Base-by-base conservation (phyloP, 2,329 filamentous ascomycete species). In the Tolypocladium album region DNA sequence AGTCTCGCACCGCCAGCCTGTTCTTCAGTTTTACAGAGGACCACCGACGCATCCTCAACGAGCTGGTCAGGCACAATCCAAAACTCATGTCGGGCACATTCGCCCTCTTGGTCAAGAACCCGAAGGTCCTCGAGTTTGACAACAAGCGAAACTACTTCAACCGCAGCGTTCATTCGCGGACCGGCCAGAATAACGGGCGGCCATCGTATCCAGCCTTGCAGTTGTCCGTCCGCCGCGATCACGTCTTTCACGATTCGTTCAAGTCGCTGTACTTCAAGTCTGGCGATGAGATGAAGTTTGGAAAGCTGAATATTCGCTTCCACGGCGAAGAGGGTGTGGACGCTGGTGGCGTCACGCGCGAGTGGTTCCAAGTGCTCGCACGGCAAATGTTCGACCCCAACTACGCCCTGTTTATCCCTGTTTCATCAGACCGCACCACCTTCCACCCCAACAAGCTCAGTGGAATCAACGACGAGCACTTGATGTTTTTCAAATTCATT, bases 71-170 rank as follows among this genome's bases (percentile, higher is more conserved):
- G 64, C 91, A 96, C 70, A 97, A 96, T 66, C 94, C 95, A 38
- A 96, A 96, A 74, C 85, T 99, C 64, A 99, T 99, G 95, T 97
- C 93, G 61, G 94, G 94, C 58, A 97, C 93, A 3, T 97, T 99
- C 76, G 92, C 93, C 13, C 82, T 99, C 20, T 78, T 99, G 56
- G 94, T 97, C 64, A 97, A 96, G 80, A 99, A 99, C 70, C 95
- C 94, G 34, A 99, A 97, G 81, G 95, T 99, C 4, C 80, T 99
- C 15, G 94, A 99, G 71, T 99, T 99, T 69, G 94, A 99, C 77
- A 99, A 99, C 79, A 99, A 99, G 80, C 92, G 94, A 68, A 97
- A 96, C 76, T 99, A 95, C 81, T 99, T 99, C 80, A 97, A 87
- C 71, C 89, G 94, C 62, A 92, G 91, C 69, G 87, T 99, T 13